phyloP scores from a whole-genome alignment of 179 eudicot genomes.

The Silene vulgaris region DNA sequence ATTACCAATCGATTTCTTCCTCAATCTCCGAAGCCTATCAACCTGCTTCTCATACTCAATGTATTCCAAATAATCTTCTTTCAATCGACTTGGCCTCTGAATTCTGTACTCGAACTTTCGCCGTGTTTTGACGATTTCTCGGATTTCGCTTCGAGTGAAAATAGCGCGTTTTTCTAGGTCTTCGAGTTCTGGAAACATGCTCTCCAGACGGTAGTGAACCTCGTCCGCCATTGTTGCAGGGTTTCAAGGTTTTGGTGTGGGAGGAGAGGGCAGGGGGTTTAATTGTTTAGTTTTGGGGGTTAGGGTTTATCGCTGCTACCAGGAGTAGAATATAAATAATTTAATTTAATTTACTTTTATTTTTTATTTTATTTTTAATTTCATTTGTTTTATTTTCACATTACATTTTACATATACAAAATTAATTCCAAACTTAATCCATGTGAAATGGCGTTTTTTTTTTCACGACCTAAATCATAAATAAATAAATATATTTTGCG shows the following conservation, averaged over 20 bases:
- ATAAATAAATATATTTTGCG: too few species aligned
- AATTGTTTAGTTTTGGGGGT: background rate
- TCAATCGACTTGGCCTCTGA: constrained; percentile 68
- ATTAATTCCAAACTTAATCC: too few species aligned
- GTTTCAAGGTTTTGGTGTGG: background rate
- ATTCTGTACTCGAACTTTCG: constrained; percentile 73
- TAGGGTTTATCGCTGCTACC: background rate
- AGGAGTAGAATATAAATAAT: too few species aligned
- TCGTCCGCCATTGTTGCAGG: constrained; percentile 66
- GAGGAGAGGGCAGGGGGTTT: background rate
- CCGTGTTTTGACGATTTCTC: constrained; percentile 54
- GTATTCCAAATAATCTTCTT: constrained; percentile 57
- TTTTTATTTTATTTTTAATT: too few species aligned
- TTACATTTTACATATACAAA: too few species aligned
- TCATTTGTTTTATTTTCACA: too few species aligned
- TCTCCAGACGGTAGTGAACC: constrained; percentile 70
- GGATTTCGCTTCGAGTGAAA: constrained; percentile 54
- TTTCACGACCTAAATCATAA: too few species aligned
- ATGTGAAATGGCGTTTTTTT: too few species aligned
- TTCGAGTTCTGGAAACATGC: constrained; percentile 73
- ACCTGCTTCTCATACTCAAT: constrained; percentile 66
- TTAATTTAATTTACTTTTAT: too few species aligned
- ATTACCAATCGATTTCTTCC: constrained; percentile 38
- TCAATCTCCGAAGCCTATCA: constrained; percentile 49
- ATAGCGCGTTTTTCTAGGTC: constrained; percentile 66